These are phyloP conservation scores for Rhynchosporium secalis DNA, from an alignment of 2,329 filamentous ascomycete species.

Conservation along the genomic window DNA sequence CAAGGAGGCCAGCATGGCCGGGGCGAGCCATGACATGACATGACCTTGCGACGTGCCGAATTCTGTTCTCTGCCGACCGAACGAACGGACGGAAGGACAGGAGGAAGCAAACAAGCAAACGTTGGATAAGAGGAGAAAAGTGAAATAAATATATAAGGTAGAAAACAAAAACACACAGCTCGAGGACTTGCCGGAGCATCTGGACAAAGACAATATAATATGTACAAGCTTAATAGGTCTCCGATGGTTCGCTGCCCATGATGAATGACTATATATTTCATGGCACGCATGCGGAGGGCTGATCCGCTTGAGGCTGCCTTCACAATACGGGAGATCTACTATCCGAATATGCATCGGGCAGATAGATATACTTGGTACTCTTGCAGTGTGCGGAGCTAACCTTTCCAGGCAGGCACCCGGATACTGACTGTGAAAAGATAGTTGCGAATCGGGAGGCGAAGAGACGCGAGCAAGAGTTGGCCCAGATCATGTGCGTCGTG, in stretches of 20 bases:
- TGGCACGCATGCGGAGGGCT: neutral
- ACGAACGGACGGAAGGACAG: neutral
- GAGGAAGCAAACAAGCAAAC: neutral
- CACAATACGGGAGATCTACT: neutral
- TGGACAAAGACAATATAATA: neutral
- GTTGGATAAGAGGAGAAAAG: neutral
- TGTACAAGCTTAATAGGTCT: neutral
- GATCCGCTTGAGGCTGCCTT: neutral
- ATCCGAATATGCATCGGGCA: neutral
- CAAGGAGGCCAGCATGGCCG: neutral
- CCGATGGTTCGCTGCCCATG: neutral
- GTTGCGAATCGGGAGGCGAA: neutral
- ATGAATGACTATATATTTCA: neutral
- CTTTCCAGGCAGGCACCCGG: neutral
- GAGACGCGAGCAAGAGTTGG: neutral
- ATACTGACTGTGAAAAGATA: neutral
- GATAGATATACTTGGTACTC: too few relatives aligned
- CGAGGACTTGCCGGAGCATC: neutral
- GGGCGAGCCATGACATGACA: neutral
- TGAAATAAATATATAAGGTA: neutral
- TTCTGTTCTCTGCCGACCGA: slow-evolving; percentile 3
- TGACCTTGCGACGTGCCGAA: neutral
- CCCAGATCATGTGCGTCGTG: neutral
- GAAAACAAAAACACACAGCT: neutral
- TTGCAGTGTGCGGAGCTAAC: too few relatives aligned